Conservation (phyloP, 176 grass and related monocot species). For the Aechmea fasciata region DNA sequence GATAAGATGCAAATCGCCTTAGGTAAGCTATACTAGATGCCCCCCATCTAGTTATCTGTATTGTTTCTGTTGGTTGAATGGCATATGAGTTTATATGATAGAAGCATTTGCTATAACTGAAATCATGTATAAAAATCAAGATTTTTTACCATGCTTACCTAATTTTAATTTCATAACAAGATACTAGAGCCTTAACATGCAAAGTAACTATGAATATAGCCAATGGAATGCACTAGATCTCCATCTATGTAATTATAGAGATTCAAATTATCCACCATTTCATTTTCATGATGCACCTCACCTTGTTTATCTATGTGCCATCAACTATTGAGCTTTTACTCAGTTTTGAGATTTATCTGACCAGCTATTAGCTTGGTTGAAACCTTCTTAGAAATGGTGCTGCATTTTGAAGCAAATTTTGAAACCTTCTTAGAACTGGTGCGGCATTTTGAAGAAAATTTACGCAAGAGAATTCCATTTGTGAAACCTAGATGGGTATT, state of each 20-base stretch:
- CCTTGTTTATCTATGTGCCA: no score
- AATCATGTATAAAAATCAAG: neutral
- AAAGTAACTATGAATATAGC: no score
- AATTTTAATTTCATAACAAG: neutral
- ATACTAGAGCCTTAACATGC: no score
- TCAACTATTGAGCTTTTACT: no score
- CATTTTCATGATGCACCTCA: no score
- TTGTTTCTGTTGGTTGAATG: neutral
- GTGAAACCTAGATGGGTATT: neutral
- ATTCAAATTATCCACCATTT: no score
- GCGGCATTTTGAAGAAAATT: neutral
- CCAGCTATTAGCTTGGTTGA: neutral
- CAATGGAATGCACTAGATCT: no score
- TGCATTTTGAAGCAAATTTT: neutral
- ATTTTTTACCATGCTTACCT: neutral
- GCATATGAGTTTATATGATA: neutral
- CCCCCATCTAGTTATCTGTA: neutral
- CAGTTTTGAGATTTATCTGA: neutral
- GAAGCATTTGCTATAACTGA: neutral
- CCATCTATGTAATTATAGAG: no score
- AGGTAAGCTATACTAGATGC: conserved; percentile 24
- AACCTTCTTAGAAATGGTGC: neutral
- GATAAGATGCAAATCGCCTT: conserved; percentile 90
- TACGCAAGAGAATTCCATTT: neutral
- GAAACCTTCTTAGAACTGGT: neutral